phyloP scores from a whole-genome alignment of 2,329 filamentous ascomycete species.

The Microdochium paspali region DNA sequence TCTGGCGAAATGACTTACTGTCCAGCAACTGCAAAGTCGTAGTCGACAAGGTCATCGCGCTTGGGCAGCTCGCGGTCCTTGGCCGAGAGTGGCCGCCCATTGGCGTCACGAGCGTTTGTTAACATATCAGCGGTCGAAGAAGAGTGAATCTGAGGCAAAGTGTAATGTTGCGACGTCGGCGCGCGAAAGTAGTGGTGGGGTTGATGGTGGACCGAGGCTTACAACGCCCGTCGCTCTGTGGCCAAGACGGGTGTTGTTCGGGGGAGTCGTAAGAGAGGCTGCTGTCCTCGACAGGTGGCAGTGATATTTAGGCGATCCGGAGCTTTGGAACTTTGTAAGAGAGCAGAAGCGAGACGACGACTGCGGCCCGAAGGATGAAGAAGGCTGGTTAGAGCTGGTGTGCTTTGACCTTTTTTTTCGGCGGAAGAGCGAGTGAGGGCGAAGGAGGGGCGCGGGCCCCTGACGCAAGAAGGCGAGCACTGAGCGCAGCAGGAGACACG shows the following conservation, averaged over 20 bases:
- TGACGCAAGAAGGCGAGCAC: background rate
- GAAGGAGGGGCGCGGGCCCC: background rate
- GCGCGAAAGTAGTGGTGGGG: background rate
- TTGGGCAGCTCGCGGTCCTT: conserved; percentile 37
- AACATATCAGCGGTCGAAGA: conserved; percentile 7
- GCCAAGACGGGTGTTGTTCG: background rate
- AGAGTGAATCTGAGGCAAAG: background rate
- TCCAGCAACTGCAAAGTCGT: conserved; percentile 70
- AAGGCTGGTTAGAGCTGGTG: background rate
- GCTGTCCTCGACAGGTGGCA: background rate
- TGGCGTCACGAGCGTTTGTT: conserved; percentile 11
- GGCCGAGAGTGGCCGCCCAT: conserved; percentile 14
- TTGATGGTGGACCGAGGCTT: background rate
- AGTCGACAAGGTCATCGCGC: conserved; percentile 54
- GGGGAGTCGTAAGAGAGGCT: background rate
- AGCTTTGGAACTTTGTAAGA: background rate
- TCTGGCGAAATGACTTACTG: conserved; percentile 52
- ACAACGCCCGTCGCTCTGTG: background rate
- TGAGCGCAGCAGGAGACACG: background rate
- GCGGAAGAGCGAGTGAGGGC: background rate
- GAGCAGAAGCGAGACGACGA: background rate
- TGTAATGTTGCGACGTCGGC: background rate
- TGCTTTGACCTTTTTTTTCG: background rate
- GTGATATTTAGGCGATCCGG: background rate
- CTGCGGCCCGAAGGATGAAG: background rate